phyloP scores from a whole-genome alignment of 768 basidiomycete genomes.

The Lentinula detonsa region DNA sequence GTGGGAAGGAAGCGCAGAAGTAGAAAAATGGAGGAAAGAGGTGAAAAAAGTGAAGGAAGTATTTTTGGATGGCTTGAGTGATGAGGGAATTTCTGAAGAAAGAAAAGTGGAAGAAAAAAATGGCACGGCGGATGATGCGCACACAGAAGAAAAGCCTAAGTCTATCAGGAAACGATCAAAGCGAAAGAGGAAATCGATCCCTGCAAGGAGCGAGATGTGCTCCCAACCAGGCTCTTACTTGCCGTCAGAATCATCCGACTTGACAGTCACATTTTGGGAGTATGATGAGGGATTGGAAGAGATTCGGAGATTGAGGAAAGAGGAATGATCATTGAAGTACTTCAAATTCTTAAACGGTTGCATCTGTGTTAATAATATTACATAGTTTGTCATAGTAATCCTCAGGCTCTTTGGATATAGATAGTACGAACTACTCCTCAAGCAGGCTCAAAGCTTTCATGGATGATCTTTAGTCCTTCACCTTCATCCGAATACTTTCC shows the following conservation, averaged over 20 bases:
- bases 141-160: background rate
- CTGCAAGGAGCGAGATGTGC: background rate
- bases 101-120: background rate
- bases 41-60: conserved; percentile 42
- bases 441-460: no score
- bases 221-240: background rate
- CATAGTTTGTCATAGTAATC: no score
- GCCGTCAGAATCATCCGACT: background rate
- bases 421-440: no score
- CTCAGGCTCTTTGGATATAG: no score
- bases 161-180: background rate
- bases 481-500: background rate
- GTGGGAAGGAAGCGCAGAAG: conserved; percentile 72
- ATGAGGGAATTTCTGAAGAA: background rate
- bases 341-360: background rate
- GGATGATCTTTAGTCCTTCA: no score
- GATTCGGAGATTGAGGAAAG: conserved; percentile 61
- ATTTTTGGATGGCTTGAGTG: conserved; percentile 24
- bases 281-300: conserved; percentile 72
- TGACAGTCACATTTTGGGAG: conserved; percentile 48
- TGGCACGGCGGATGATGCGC: background rate
- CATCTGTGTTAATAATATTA: background rate
- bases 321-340: conserved; percentile 26
- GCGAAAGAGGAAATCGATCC: background rate
- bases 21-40: conserved; percentile 45